Evolutionary conservation across 768 basidiomycete genomes (phyloP).

Genomic region (Suillus ampliporus): DNA sequence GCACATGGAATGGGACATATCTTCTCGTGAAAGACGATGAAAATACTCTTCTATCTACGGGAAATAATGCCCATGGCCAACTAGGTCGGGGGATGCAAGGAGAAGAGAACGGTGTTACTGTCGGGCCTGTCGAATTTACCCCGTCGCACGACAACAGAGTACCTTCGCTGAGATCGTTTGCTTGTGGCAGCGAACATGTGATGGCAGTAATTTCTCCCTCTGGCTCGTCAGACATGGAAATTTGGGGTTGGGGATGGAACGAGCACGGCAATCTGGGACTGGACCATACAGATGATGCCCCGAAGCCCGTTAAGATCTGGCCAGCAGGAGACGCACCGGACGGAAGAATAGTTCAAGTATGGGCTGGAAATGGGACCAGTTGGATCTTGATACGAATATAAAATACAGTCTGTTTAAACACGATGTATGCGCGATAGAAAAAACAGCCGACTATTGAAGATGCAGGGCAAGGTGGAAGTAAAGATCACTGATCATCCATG

Average conservation of each 20-base stretch:
- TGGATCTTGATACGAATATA: slow-evolving; percentile 35
- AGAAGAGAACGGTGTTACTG: slow-evolving; percentile 8
- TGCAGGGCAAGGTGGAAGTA: neutral
- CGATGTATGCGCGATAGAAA: neutral
- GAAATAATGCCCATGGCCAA: slow-evolving; percentile 65
- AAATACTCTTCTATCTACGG: slow-evolving; percentile 52
- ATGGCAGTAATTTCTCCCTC: slow-evolving; percentile 44
- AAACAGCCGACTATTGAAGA: neutral
- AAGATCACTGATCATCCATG: slow-evolving; percentile 39
- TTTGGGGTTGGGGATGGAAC: slow-evolving; percentile 98
- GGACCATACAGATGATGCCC: slow-evolving; percentile 61
- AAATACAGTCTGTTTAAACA: slow-evolving; percentile 9
- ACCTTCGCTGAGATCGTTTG: slow-evolving; percentile 42
- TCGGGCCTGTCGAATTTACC: slow-evolving; percentile 25
- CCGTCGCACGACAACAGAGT: slow-evolving; percentile 32
- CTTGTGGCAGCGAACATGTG: slow-evolving; percentile 89
- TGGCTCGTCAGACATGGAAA: slow-evolving; percentile 37
- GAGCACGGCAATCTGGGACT: slow-evolving; percentile 94
- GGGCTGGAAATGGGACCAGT: slow-evolving; percentile 41
- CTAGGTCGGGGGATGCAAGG: slow-evolving; percentile 50
- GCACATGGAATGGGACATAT: slow-evolving; percentile 87
- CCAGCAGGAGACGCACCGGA: slow-evolving; percentile 32
- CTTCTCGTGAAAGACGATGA: slow-evolving; percentile 33
- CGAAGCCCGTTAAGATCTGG: slow-evolving; percentile 59
- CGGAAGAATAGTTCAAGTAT: slow-evolving; percentile 24